Evolutionary conservation across 257 asterid genomes (phyloP).

Genomic region (Ophiorrhiza pumila): DNA sequence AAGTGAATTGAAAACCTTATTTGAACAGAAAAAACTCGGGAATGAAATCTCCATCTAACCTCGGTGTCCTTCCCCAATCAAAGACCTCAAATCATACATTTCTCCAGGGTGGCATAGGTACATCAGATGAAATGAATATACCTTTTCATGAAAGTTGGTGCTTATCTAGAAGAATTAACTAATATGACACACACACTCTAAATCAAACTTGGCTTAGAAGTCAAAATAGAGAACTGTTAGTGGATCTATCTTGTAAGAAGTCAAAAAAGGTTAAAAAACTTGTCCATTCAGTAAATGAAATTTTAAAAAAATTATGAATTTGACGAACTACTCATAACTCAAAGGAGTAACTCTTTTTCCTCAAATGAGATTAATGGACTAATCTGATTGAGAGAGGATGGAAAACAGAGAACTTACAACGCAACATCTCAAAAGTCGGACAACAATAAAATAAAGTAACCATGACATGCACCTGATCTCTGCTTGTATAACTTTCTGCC

Average conservation of each 20-base stretch:
- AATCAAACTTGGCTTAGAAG: neutral
- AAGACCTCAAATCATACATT: conserved; percentile 3
- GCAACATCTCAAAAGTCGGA: neutral
- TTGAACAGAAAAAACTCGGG: neutral
- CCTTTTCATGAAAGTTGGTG: neutral
- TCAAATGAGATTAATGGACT: neutral
- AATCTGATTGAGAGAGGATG: neutral
- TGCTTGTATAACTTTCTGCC: conserved; percentile 97
- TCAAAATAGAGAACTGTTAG: neutral
- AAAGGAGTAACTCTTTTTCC: neutral
- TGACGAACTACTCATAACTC: neutral
- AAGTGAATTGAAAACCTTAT: neutral
- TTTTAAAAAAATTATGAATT: neutral
- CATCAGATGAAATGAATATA: neutral
- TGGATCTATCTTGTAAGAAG: neutral
- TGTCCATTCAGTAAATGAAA: neutral
- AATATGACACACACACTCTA: neutral
- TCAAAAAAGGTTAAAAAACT: neutral
- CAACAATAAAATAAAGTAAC: neutral
- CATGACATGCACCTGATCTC: conserved; percentile 79
- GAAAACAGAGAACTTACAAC: neutral
- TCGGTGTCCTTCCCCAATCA: neutral
- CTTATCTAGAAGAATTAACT: neutral
- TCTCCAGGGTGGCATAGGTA: neutral
- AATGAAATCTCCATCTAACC: neutral